A percentile compares a stretch with the other conserved stretches of the same genome.
Conservation (phyloP, 352 stramenopile genomes). For the Phytopythium litorale region DNA sequence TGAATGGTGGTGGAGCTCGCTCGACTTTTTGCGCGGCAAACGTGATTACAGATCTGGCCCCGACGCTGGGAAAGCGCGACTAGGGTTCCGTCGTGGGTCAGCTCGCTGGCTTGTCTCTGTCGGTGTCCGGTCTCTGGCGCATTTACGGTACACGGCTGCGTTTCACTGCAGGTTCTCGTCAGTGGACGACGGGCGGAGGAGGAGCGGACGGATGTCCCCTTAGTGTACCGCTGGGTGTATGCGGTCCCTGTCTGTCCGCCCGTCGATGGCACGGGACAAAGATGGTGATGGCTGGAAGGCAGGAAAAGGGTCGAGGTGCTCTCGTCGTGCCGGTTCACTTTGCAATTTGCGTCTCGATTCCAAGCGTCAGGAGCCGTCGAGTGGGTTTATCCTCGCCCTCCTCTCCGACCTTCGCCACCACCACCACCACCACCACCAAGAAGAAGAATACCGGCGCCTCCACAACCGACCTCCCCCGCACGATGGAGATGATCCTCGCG, state of each 20-base stretch:
- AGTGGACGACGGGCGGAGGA: slow-evolving; percentile 5
- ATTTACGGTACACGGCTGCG: background rate
- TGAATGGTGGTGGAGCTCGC: background rate
- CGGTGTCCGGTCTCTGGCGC: slow-evolving; percentile 7
- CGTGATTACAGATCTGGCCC: background rate
- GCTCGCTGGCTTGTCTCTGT: slow-evolving; percentile 4
- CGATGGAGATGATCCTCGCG: slow-evolving; percentile 69
- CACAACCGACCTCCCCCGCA: background rate
- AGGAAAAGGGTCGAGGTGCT: background rate
- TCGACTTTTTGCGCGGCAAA: background rate
- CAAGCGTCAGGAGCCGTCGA: slow-evolving; percentile 4
- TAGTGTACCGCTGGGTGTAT: slow-evolving; percentile 5
- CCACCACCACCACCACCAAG: background rate
- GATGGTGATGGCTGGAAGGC: slow-evolving; percentile 1
- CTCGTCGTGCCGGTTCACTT: slow-evolving; percentile 15
- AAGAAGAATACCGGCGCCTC: background rate
- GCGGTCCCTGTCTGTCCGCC: too few species aligned
- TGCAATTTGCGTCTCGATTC: slow-evolving; percentile 20
- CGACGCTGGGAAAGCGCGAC: background rate
- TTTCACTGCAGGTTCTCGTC: slow-evolving; percentile 4
- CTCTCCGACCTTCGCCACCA: background rate
- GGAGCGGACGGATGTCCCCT: background rate
- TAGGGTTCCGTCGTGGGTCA: slow-evolving; percentile 2
- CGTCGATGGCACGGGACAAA: background rate
- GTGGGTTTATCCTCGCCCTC: background rate